Percentiles rank a stretch among this genome's conserved stretches.
These are phyloP conservation scores for Scleromitrula shiraiana DNA, from an alignment of 2,329 filamentous ascomycete genomes.

Conservation along the genomic window DNA sequence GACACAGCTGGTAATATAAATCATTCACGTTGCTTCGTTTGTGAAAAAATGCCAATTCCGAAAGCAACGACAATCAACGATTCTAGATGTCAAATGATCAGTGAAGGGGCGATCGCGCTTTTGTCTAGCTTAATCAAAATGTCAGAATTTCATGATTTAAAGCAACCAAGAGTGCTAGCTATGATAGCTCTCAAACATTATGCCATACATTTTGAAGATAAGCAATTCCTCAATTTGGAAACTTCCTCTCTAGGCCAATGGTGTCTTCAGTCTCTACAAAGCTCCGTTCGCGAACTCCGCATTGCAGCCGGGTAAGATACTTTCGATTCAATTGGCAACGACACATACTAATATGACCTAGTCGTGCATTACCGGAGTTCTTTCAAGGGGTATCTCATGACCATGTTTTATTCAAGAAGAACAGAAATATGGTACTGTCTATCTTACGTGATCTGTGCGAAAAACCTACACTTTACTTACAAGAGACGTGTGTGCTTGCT, in stretches of 20 bases:
- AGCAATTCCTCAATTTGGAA: conserved; percentile 57
- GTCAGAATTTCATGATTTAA: conserved; percentile 42
- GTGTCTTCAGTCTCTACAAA: conserved; percentile 73
- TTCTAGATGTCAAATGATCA: conserved; percentile 15
- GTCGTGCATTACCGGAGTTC: conserved; percentile 59
- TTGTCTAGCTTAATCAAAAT: conserved; percentile 39
- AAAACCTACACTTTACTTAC: conserved; percentile 55
- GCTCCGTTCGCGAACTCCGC: conserved; percentile 77
- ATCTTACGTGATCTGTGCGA: conserved; percentile 67
- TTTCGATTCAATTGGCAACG: neutral
- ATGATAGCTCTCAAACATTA: conserved; percentile 66
- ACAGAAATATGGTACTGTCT: conserved; percentile 62
- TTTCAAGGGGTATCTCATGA: conserved; percentile 39
- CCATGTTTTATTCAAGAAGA: conserved; percentile 45
- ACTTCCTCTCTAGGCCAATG: conserved; percentile 65
- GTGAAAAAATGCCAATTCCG: conserved; percentile 19
- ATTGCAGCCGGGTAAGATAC: conserved; percentile 60
- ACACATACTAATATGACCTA: conserved; percentile 29
- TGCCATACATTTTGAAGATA: conserved; percentile 55
- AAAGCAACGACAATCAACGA: conserved; percentile 14
- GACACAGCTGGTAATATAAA: conserved; percentile 24
- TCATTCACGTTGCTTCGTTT: conserved; percentile 24
- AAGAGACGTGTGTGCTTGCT: conserved; percentile 78
- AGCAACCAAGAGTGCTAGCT: conserved; percentile 57
- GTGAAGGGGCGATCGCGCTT: conserved; percentile 35